phyloP scores from a whole-genome alignment of 2,329 filamentous ascomycete genomes.

The Escovopsis sp. region DNA sequence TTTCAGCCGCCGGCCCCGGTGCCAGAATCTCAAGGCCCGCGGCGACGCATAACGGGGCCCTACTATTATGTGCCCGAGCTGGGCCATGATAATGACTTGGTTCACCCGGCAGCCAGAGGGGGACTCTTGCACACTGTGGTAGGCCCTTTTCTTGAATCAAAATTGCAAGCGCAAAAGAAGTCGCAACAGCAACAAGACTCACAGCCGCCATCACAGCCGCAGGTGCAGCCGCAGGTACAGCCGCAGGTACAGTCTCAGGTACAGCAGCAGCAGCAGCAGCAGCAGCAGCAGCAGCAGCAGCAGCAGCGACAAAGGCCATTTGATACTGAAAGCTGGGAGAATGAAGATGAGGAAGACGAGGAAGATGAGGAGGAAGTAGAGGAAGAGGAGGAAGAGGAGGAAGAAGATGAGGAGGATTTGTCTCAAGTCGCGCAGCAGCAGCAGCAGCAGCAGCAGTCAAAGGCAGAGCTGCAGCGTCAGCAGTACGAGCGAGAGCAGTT shows the following conservation, averaged over 20 bases:
- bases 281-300: not conserved
- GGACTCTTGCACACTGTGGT: conserved; percentile 1
- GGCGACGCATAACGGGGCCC: conserved; percentile 17
- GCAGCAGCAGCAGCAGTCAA: no score
- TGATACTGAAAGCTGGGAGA: no score
- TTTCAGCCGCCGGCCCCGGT: not conserved
- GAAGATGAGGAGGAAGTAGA: no score
- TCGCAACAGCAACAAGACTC: conserved; percentile 4
- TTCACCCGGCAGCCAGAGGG: conserved; percentile 11
- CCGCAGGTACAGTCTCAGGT: not conserved
- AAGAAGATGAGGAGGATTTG: no score
- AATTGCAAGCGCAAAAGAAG: conserved; percentile 1
- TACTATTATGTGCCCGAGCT: conserved; percentile 13
- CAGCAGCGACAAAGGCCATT: not conserved
- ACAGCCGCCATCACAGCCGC: not conserved
- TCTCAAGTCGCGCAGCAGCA: no score
- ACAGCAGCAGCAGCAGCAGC: not conserved
- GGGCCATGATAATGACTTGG: conserved; percentile 15
- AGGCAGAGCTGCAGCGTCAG: no score
- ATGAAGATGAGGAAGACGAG: no score
- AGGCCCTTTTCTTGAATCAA: not conserved
- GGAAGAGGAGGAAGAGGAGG: no score
- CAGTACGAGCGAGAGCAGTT: no score
- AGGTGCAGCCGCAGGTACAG: not conserved
- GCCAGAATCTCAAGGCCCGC: conserved; percentile 8